phyloP scores from a whole-genome alignment of 1,284 basidiomycete genomes.

The Jaminaea rosea region DNA sequence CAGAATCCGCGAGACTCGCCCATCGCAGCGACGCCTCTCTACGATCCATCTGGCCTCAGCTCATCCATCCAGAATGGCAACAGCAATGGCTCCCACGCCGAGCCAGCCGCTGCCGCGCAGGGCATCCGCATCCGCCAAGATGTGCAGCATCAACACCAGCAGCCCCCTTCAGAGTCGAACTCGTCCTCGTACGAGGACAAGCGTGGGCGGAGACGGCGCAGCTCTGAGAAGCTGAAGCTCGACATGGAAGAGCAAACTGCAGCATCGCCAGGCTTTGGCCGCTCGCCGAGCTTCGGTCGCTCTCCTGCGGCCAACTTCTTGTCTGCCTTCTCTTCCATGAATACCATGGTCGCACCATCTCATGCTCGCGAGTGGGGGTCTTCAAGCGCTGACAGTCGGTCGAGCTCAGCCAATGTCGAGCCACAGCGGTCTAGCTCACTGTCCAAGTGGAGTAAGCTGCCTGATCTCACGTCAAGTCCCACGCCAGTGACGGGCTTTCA shows the following conservation, averaged over 20 bases:
- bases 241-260: not conserved
- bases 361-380: not conserved
- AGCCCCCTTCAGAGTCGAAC: not conserved
- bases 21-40: too few species aligned
- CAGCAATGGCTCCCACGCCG: not conserved
- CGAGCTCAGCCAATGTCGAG: not conserved
- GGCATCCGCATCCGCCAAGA: not conserved
- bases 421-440: not conserved
- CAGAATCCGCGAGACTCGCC: too few species aligned
- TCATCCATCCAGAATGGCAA: not conserved
- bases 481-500: too few species aligned
- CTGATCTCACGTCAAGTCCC: not conserved
- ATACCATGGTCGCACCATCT: conserved; percentile 12
- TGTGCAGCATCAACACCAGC: not conserved
- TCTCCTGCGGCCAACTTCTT: conserved; percentile 67
- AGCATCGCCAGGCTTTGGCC: not conserved
- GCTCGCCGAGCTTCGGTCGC: not conserved
- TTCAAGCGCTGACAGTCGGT: not conserved
- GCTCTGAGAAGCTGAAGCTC: not conserved
- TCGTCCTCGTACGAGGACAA: not conserved
- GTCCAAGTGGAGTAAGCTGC: not conserved
- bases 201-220: not conserved
- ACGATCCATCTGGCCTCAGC: not conserved
- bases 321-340: conserved; percentile 55
- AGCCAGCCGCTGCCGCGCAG: not conserved